Evolutionary conservation across 1,284 basidiomycete genomes (phyloP).

Genomic region (Ganoderma lingzhi): DNA sequence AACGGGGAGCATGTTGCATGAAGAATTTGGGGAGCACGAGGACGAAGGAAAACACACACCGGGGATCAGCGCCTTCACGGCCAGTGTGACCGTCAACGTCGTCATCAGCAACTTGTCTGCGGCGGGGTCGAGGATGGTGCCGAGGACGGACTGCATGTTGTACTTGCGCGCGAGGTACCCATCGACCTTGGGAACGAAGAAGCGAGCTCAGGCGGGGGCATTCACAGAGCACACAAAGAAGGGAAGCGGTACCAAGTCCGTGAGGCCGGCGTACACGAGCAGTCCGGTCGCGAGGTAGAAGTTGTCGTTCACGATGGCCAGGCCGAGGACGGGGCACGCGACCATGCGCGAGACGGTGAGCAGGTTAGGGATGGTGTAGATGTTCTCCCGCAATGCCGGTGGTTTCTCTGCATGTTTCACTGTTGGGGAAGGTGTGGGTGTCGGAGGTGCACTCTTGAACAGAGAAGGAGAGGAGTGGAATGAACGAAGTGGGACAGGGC

Average conservation of each 20-base stretch:
- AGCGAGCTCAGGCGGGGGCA: slow-evolving; percentile 27
- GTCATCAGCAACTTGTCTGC: slow-evolving; percentile 98
- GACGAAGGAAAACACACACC: slow-evolving; percentile 52
- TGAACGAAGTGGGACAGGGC: not conserved
- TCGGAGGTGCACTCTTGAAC: not conserved
- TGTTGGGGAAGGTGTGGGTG: not conserved
- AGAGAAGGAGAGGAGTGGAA: slow-evolving; percentile 7
- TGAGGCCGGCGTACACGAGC: slow-evolving; percentile 89
- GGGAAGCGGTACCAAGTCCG: slow-evolving; percentile 78
- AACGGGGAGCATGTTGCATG: slow-evolving; percentile 5
- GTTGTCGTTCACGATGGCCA: slow-evolving; percentile 89
- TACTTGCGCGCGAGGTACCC: slow-evolving; percentile 90
- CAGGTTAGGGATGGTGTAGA: slow-evolving; percentile 94
- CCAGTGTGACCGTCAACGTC: slow-evolving; percentile 89
- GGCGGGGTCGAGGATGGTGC: slow-evolving; percentile 95
- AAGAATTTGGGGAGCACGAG: not conserved
- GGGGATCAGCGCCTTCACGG: slow-evolving; percentile 87
- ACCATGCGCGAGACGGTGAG: slow-evolving; percentile 89
- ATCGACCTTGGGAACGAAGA: slow-evolving; percentile 68
- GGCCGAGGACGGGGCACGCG: slow-evolving; percentile 91
- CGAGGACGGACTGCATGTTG: slow-evolving; percentile 89
- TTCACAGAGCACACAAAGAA: slow-evolving; percentile 13
- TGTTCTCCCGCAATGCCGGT: slow-evolving; percentile 74
- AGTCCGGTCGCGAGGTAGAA: slow-evolving; percentile 84
- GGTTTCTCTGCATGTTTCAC: not conserved